Evolutionary conservation across 495 filamentous ascomycete species (phyloP).

Genomic region (Trichocladium uniseriatum): DNA sequence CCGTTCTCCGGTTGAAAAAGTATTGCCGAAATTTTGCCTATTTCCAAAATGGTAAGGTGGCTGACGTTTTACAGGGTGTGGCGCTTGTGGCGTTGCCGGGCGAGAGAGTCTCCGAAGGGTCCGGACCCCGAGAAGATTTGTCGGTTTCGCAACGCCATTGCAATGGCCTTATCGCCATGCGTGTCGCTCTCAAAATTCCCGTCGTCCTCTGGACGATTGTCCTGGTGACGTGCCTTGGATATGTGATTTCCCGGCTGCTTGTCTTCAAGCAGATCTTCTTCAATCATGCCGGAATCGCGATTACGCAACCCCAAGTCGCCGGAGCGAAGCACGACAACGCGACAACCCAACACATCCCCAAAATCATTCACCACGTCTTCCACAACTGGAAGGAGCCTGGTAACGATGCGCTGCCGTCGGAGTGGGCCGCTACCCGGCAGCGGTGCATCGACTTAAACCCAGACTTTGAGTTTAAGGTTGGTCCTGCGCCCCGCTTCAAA

Average conservation of each 20-base stretch:
- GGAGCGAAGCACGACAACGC: background rate
- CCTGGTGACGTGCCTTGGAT: slow-evolving; percentile 7
- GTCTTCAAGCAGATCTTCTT: slow-evolving; percentile 21
- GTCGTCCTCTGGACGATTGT: slow-evolving; percentile 10
- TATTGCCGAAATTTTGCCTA: too few relatives aligned
- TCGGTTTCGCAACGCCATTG: too few relatives aligned
- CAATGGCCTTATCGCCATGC: background rate
- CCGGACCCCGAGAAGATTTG: too few relatives aligned
- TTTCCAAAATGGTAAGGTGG: too few relatives aligned
- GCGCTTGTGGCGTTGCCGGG: too few relatives aligned
- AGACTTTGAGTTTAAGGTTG: slow-evolving; percentile 75
- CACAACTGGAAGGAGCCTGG: slow-evolving; percentile 44
- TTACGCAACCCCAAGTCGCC: slow-evolving; percentile 17
- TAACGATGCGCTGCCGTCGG: slow-evolving; percentile 55
- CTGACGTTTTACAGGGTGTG: too few relatives aligned
- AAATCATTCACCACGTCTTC: slow-evolving; percentile 88
- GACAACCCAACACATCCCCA: slow-evolving; percentile 39
- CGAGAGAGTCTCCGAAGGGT: too few relatives aligned
- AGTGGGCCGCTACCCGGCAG: slow-evolving; percentile 64
- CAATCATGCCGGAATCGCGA: slow-evolving; percentile 19
- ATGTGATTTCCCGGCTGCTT: slow-evolving; percentile 15
- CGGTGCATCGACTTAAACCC: slow-evolving; percentile 67
- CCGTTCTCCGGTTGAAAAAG: too few relatives aligned
- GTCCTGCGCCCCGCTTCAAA: too few relatives aligned
- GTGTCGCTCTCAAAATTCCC: slow-evolving; percentile 7